Evolutionary conservation across 768 basidiomycete genomes (phyloP).

Genomic region (Rhizopogon roseolus): DNA sequence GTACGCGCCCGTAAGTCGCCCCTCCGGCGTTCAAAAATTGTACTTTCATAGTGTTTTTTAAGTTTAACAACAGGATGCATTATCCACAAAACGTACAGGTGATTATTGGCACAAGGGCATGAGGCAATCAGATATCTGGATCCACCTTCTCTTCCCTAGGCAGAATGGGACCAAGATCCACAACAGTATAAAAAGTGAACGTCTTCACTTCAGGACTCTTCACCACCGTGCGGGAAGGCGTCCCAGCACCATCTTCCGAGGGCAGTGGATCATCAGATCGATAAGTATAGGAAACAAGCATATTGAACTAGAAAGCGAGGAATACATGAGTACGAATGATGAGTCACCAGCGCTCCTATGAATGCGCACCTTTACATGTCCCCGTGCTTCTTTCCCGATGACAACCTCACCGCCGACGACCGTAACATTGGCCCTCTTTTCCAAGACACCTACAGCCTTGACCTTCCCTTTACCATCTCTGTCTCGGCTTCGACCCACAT

Average conservation of each 20-base stretch:
- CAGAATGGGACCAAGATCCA: slow-evolving; percentile 72
- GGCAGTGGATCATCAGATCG: slow-evolving; percentile 80
- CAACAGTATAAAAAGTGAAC: slow-evolving; percentile 84
- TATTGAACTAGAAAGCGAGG: slow-evolving; percentile 66
- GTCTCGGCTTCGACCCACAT: slow-evolving; percentile 34
- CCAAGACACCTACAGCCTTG: slow-evolving; percentile 76
- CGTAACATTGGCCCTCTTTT: slow-evolving; percentile 86
- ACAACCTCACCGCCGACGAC: slow-evolving; percentile 86
- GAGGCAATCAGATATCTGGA: slow-evolving; percentile 10
- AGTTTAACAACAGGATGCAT: neutral
- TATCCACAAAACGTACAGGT: neutral
- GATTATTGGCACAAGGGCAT: neutral
- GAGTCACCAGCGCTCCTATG: neutral
- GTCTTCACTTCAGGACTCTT: slow-evolving; percentile 74
- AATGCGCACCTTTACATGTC: slow-evolving; percentile 67
- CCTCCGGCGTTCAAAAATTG: neutral
- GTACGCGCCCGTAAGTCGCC: neutral
- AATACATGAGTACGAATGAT: neutral
- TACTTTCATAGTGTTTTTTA: neutral
- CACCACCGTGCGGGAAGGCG: slow-evolving; percentile 37
- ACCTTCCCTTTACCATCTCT: slow-evolving; percentile 43
- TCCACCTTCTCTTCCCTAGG: slow-evolving; percentile 47
- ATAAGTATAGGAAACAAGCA: slow-evolving; percentile 93
- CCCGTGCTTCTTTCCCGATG: slow-evolving; percentile 73
- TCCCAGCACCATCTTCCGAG: slow-evolving; percentile 53